phyloP scores from a whole-genome alignment of 1,284 basidiomycete genomes.

The Phellinidium pouzarii region DNA sequence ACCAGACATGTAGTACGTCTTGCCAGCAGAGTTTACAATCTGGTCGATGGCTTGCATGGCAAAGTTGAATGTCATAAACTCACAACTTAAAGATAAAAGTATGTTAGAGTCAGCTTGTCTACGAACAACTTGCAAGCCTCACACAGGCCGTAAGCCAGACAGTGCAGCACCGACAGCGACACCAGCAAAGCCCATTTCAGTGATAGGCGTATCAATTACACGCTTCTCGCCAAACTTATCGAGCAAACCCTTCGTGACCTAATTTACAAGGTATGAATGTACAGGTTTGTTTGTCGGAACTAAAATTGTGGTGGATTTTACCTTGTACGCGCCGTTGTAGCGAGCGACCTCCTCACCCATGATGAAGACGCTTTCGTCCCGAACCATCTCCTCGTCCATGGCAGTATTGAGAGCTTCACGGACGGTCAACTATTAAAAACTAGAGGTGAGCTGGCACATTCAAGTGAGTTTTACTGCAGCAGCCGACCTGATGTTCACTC shows the following conservation, averaged over 20 bases:
- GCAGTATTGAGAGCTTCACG: constrained; percentile 96
- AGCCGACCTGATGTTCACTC: constrained; percentile 49
- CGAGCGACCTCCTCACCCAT: constrained; percentile 98
- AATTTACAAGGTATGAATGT: constrained; percentile 10
- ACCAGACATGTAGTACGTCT: constrained; percentile 99
- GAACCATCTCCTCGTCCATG: constrained; percentile 99
- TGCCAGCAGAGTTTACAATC: constrained; percentile 99
- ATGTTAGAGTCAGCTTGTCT: constrained; percentile 18
- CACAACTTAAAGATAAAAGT: constrained; percentile 58
- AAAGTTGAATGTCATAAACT: constrained; percentile 99
- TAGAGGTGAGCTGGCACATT: constrained; percentile 4
- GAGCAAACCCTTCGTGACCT: constrained; percentile 96
- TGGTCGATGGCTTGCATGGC: constrained; percentile 99
- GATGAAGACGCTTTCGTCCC: constrained; percentile 93
- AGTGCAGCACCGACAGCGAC: constrained; percentile 93
- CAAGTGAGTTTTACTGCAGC: constrained; percentile 18
- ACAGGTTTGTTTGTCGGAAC: constrained; percentile 10
- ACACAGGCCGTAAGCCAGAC: constrained; percentile 91
- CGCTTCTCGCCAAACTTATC: constrained; percentile 99
- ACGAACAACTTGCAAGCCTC: constrained; percentile 23
- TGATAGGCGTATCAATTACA: constrained; percentile 96
- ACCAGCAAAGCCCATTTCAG: constrained; percentile 98
- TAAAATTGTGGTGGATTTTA: constrained; percentile 28
- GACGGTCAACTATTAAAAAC: constrained; percentile 79
- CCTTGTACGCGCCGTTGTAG: constrained; percentile 99